phyloP scores from a whole-genome alignment of 148 eudicot genomes.

The Rhododendron vialii region DNA sequence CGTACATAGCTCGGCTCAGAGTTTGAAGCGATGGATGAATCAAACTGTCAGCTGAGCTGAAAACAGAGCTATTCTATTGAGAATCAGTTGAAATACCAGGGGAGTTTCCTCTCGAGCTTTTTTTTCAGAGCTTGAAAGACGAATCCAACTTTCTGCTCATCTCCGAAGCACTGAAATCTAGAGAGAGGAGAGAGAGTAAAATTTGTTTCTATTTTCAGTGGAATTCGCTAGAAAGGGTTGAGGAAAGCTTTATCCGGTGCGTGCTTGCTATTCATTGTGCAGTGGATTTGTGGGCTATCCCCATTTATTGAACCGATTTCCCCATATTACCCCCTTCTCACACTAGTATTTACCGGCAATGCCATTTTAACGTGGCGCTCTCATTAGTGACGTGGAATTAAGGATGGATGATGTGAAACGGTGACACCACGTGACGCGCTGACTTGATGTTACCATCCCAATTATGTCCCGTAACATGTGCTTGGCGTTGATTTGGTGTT shows the following conservation, averaged over 20 bases:
- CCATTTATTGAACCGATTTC: neutral
- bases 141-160: neutral
- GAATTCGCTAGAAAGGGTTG: neutral
- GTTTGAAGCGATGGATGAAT: neutral
- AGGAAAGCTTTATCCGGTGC: neutral
- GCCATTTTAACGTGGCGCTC: neutral
- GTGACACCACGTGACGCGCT: no score
- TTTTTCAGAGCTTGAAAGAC: neutral
- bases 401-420: neutral
- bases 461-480: no score
- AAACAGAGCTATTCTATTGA: neutral
- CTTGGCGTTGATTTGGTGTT: no score
- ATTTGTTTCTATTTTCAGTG: conserved; percentile 1
- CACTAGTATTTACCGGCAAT: neutral
- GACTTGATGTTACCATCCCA: no score
- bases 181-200: conserved; percentile 6
- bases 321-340: neutral
- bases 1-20: neutral
- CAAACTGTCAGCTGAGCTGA: neutral
- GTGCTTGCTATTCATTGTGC: neutral
- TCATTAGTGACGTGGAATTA: neutral
- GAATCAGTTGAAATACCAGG: neutral
- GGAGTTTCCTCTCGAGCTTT: neutral
- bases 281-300: neutral
- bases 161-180: conserved; percentile 6